Conservation (phyloP, 345 rosid species). For the Conringia planisiliqua region DNA sequence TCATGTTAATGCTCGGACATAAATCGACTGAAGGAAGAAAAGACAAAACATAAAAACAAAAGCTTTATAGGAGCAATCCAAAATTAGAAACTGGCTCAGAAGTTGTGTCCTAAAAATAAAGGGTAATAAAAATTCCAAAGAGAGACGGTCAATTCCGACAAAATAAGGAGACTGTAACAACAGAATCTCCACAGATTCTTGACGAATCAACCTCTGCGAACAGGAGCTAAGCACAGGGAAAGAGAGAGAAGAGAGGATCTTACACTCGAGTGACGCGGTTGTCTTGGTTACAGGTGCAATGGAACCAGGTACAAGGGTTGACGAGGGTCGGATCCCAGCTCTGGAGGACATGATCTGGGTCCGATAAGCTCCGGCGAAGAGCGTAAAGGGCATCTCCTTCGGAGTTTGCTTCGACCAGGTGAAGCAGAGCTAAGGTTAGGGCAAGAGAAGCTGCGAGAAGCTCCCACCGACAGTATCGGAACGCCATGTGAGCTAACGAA, state of each 20-base stretch:
- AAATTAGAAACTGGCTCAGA: background rate
- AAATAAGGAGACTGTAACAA: background rate
- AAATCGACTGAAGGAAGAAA: background rate
- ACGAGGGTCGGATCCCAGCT: slow-evolving; percentile 99
- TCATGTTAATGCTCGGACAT: background rate
- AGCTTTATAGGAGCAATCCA: background rate
- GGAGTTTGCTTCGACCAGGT: slow-evolving; percentile 51
- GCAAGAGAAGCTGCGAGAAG: slow-evolving; percentile 29
- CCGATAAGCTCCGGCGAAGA: slow-evolving; percentile 63
- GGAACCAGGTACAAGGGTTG: slow-evolving; percentile 98
- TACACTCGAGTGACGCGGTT: slow-evolving; percentile 93
- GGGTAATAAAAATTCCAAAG: background rate
- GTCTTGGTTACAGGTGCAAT: slow-evolving; percentile 85
- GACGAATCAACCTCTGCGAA: slow-evolving; percentile 6
- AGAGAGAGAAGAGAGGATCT: background rate
- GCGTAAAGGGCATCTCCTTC: slow-evolving; percentile 91
- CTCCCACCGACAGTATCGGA: slow-evolving; percentile 37
- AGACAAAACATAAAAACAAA: too few relatives aligned
- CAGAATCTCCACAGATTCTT: slow-evolving; percentile 13
- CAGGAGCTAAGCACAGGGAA: background rate
- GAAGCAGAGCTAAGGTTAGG: slow-evolving; percentile 32
- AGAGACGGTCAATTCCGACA: background rate
- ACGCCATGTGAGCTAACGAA: slow-evolving; percentile 39
- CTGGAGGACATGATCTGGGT: slow-evolving; percentile 86
- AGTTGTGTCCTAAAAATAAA: slow-evolving; percentile 7